phyloP scores from a whole-genome alignment of 2,329 filamentous ascomycete species.

The Rutstroemia sydowiana region DNA sequence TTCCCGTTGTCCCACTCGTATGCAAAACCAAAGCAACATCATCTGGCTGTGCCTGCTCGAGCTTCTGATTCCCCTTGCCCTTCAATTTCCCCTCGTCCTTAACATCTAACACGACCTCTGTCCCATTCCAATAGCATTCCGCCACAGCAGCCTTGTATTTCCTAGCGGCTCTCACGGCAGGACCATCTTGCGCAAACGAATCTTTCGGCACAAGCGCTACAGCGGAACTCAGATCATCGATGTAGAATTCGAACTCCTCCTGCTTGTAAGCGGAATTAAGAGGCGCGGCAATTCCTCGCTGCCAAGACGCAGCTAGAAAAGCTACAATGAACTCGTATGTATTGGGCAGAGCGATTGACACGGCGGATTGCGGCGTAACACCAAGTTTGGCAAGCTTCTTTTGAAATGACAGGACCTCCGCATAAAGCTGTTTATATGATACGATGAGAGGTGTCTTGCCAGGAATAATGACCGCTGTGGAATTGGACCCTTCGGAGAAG shows the following conservation, averaged over 20 bases:
- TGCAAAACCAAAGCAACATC: slow-evolving; percentile 78
- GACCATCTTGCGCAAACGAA: slow-evolving; percentile 56
- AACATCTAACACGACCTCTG: slow-evolving; percentile 67
- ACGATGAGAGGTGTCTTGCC: slow-evolving; percentile 58
- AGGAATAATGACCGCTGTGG: slow-evolving; percentile 67
- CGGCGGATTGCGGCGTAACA: slow-evolving; percentile 59
- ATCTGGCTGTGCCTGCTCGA: slow-evolving; percentile 58
- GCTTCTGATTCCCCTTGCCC: slow-evolving; percentile 38
- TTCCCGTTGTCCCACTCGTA: slow-evolving; percentile 77
- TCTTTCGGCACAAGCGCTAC: slow-evolving; percentile 70
- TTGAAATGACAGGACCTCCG: slow-evolving; percentile 66
- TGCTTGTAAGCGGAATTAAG: slow-evolving; percentile 85
- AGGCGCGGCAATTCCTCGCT: slow-evolving; percentile 77
- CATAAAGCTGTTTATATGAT: slow-evolving; percentile 59
- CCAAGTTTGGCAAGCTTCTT: slow-evolving; percentile 69
- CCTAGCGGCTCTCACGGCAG: slow-evolving; percentile 68
- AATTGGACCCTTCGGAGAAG: slow-evolving; percentile 43
- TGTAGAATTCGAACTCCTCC: slow-evolving; percentile 86
- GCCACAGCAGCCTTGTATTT: slow-evolving; percentile 80
- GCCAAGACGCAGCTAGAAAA: slow-evolving; percentile 80
- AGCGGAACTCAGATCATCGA: slow-evolving; percentile 76
- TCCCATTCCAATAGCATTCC: slow-evolving; percentile 73
- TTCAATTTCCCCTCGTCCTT: slow-evolving; percentile 66
- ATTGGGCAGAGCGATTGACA: slow-evolving; percentile 78
- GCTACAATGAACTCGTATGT: slow-evolving; percentile 83